Evolutionary conservation across 2,329 filamentous ascomycete genomes (phyloP), one percentile per base, ranked within the genome.

Genomic region (Chaetomiaceae sp.): DNA sequence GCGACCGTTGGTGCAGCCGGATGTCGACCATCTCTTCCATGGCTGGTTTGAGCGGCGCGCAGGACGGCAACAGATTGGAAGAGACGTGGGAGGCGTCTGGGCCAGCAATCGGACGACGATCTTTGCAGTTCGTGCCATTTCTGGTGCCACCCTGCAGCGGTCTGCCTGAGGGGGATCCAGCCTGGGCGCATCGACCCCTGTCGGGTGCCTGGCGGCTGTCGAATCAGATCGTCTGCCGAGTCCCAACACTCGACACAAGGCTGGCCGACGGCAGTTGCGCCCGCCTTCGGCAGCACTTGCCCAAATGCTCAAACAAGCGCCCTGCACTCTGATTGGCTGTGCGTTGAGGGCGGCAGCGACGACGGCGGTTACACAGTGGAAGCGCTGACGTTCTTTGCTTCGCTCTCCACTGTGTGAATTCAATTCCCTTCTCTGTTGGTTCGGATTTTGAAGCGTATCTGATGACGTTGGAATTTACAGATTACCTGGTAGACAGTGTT

Each of bases 161-260:
- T 71, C 44, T 45, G 40, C 44, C 21, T 34, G 41, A 10, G 33
- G 8, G 3, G 31, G 30, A 10, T 33, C 31, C 41, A 42, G 41
- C 13, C 30, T 31, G 23, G 31, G 35, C 25, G 34, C 33, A 20
- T 12, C n/a, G 9, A 25, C 25, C 39, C 44, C 25, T 5, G 41
- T 31, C 53, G n/a, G 52, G 41, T 51, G 49, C 46, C 46, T 54
- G 54, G 37, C 30, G n/a, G 33, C 43, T n/a, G 38, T 19, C 51
- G 46, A 56, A 56, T 54, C 48, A 56, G 19, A 52, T 25, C 9
- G 19, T 35, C 17, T 42, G 27, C 51, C 34, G 46, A 39, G 45
- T 42, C 50, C 54, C 83, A 85, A 64, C 88, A 89, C n/a, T 43
- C 46, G 23, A 23, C 19, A 38, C 46, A 31, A 50, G 52, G 53